Base-by-base conservation (phyloP, 2,329 filamentous ascomycete genomes). In the Diaporthe nobilis region DNA sequence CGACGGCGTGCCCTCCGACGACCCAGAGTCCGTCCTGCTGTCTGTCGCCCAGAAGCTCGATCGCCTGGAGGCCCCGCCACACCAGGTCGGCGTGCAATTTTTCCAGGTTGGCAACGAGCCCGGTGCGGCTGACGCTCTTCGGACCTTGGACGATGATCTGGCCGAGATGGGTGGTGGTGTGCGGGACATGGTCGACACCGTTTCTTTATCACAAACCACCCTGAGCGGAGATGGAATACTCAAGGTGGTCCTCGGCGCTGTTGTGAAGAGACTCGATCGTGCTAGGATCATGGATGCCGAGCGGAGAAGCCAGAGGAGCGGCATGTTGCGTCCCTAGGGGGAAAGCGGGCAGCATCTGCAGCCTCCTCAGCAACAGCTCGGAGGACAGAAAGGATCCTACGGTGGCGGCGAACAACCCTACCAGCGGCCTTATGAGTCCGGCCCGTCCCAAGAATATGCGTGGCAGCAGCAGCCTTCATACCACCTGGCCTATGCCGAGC, bases 1-100 rank as follows among this genome's bases (percentile, higher is more conserved):
- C 0, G 96, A 98, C 82, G 97, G 97, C 7, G 91, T 88, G 55
- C 92, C 97, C 1, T 92, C 89, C 1, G 95, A 98, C 82, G 94
- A 98, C 78, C 92, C 94, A 0, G 94, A 96, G 82, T 88, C 87
- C 10, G 88, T 92, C 37, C 91, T 98, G 65, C 86, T 94, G 55
- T 83, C 85, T 4, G 87, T 90, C 0, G 96, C 95, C 0, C 89
- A 88, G 83, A 92, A 91, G 81, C 90, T 98, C 44, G 93, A 97
- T 80, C 84, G 84, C 71, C 83, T 94, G 10, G 88, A 92, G 12
- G 95, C 95, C 0, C 91, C 93, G 5, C 89, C 92, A 0, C 94
- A 94, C 87, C 97, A 98, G 85, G 87, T 98, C 12, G 96, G 96
- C 47, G 91, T 98, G 74, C 96, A 98, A 83, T 98, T 98, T 86